Evolutionary conservation across 2,329 filamentous ascomycete species (phyloP).

Genomic region (Aureobasidium sp.): DNA sequence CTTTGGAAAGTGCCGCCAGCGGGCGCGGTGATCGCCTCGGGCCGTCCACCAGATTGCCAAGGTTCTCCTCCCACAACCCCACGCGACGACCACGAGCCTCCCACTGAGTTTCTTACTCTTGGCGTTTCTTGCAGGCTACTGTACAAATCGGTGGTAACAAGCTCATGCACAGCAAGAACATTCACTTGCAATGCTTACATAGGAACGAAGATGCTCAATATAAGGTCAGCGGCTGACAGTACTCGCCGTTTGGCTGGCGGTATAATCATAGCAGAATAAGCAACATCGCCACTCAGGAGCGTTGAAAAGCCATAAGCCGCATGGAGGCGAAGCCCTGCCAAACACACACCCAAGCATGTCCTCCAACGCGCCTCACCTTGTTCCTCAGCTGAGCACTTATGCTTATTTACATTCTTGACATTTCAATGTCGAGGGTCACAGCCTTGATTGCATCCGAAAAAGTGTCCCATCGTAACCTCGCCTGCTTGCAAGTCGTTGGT

Average conservation of each 20-base stretch:
- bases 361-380: slow-evolving; percentile 1
- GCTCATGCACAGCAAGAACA: background rate
- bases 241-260: background rate
- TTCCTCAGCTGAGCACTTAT: background rate
- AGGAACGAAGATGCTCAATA: background rate
- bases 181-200: background rate
- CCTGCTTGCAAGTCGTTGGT: background rate
- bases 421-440: background rate
- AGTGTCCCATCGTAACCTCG: background rate
- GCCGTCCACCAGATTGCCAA: background rate
- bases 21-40: background rate
- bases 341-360: background rate
- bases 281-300: background rate
- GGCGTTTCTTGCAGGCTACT: background rate
- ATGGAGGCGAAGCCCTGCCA: background rate
- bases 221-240: background rate
- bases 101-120: background rate
- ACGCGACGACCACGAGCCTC: background rate
- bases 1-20: background rate
- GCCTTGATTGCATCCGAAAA: background rate
- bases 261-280: background rate
- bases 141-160: too few relatives aligned
- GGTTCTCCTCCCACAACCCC: background rate
- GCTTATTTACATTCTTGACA: background rate
- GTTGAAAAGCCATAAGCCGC: background rate